Conservation (phyloP, 2,329 filamentous ascomycete genomes). For the Triangularia setosa region DNA sequence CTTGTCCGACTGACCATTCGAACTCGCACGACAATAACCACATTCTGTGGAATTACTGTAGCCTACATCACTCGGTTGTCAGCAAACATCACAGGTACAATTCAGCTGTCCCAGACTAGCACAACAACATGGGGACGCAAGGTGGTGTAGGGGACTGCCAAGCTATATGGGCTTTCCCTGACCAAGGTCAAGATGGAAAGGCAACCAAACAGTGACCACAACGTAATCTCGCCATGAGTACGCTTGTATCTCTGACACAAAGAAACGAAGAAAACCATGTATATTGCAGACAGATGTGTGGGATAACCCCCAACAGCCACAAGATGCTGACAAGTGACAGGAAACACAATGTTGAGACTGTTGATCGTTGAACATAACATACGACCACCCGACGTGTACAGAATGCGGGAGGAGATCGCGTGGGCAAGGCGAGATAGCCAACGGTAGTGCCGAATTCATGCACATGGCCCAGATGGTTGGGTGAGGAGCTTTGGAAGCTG, state of each 20-base stretch:
- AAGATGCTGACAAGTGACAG: background rate
- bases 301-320: slow-evolving; percentile 8
- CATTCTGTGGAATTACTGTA: slow-evolving; percentile 51
- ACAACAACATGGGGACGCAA: background rate
- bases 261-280: slow-evolving; percentile 12
- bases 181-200: background rate
- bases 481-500: slow-evolving; percentile 31
- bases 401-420: slow-evolving; percentile 24
- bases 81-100: slow-evolving; percentile 2
- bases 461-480: slow-evolving; percentile 50
- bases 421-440: slow-evolving; percentile 36
- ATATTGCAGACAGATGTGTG: slow-evolving; percentile 10
- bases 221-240: slow-evolving; percentile 12
- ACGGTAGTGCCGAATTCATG: slow-evolving; percentile 40
- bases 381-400: slow-evolving; percentile 18
- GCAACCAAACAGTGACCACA: background rate
- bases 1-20: slow-evolving; percentile 43
- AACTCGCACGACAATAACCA: slow-evolving; percentile 49
- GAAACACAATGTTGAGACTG: background rate
- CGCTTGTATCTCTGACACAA: slow-evolving; percentile 20
- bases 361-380: slow-evolving; percentile 8
- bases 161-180: background rate
- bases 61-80: slow-evolving; percentile 34
- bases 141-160: background rate
- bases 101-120: background rate